Base-by-base conservation (phyloP, 2,329 filamentous ascomycete species). In the Ambrosiella beaveri region DNA sequence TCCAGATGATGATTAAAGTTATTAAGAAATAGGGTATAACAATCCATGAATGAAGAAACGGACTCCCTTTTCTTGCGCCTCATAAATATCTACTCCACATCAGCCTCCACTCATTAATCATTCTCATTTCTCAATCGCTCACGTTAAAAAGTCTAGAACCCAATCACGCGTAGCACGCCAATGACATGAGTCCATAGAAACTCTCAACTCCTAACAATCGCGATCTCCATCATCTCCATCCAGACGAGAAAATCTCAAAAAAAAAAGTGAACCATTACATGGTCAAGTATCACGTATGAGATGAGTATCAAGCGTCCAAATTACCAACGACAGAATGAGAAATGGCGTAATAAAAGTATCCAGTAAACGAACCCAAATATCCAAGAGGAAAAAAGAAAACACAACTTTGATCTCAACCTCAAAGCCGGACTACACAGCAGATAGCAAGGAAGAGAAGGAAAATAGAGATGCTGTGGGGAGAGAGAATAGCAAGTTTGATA, bases 281-380 rank as follows among this genome's bases (percentile, higher is more conserved):
- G n/a, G 1, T 12, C 44, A 15, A 47, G n/a, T 47, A 47, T 47
- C n/a, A 17, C 17, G 27, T 4, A 27, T 27, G 27, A 27, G 27
- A 27, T 27, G 27, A 27, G 27, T 27, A 27, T 4, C 27, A 27
- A 27, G 27, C 27, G n/a, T 47, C 44, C 44, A n/a, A 17, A 47
- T 47, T 13, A 17, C 27, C 44, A 56, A 40, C 41, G 38, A 59
- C 49, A 47, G 15, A 56, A 56, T 47, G 53, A 54, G 57, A 41
- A 37, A 52, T 59, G 51, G 45, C 37, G 54, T 36, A 57, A 59
- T 56, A 59, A 59, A 49, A 59, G 53, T 27, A 59, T 53, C 38
- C 38, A 12, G 44, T 52, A 56, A 50, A 40, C 47, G 17, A 59
- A 37, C 7, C 27, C 39, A 19, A 7, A 50, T 37, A n/a, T 36